phyloP scores from a whole-genome alignment of 176 grass and related monocot species.

The Alopecurus myosuroides region DNA sequence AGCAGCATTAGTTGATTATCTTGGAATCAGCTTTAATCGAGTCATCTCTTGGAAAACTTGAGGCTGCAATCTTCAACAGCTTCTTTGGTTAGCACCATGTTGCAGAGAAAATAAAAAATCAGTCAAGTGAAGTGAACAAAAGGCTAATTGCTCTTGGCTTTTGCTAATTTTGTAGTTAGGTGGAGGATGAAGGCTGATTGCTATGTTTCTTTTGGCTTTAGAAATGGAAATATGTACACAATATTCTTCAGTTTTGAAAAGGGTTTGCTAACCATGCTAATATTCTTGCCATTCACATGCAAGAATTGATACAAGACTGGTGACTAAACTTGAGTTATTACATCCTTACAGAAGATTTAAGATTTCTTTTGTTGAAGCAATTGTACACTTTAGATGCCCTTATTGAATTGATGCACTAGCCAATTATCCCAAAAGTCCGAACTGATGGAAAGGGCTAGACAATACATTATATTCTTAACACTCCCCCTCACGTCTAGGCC shows the following conservation, averaged over 20 bases:
- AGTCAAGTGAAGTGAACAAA: neutral
- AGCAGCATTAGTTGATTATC: neutral
- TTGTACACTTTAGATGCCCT: neutral
- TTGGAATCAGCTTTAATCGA: neutral
- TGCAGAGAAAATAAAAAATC: conserved; percentile 13
- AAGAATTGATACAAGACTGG: conserved; percentile 1
- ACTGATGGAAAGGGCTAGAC: too few relatives aligned
- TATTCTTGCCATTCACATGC: conserved; percentile 1
- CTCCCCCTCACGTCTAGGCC: too few relatives aligned
- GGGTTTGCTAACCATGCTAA: neutral
- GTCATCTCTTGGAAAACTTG: neutral
- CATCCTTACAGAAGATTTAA: neutral
- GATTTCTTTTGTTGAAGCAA: neutral
- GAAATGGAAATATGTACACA: neutral
- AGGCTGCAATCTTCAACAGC: conserved; percentile 13
- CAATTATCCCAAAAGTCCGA: too few relatives aligned
- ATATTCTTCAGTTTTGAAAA: conserved; percentile 14
- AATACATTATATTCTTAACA: too few relatives aligned
- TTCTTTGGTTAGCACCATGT: neutral
- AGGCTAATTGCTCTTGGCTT: neutral
- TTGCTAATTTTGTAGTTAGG: neutral
- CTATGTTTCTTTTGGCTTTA: neutral
- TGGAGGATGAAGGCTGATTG: conserved; percentile 9
- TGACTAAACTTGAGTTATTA: neutral
- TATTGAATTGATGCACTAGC: too few relatives aligned